Conservation (phyloP, 2,329 filamentous ascomycete genomes). For the Byssothecium circinans region DNA sequence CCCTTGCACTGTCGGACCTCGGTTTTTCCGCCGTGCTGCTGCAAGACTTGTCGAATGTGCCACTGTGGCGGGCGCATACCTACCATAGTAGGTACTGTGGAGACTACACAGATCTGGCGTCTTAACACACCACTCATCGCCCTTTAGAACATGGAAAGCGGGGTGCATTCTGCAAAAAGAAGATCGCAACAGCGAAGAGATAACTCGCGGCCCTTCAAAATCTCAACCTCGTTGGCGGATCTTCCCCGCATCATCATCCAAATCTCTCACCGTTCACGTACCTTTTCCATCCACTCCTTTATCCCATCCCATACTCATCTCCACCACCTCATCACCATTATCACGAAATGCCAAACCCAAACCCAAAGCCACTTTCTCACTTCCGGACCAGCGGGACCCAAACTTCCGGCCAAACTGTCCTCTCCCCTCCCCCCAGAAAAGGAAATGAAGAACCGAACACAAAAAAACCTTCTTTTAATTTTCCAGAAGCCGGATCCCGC, state of each 20-base stretch:
- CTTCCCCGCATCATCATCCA: neutral
- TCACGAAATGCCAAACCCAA: neutral
- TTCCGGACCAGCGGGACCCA: constrained; percentile 1
- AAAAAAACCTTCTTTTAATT: constrained; percentile 4
- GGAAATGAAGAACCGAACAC: too few species aligned
- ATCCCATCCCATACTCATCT: neutral
- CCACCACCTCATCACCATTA: neutral
- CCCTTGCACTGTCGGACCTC: too few species aligned
- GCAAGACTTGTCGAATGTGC: too few species aligned
- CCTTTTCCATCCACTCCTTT: neutral
- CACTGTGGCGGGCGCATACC: too few species aligned
- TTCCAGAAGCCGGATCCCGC: constrained; percentile 6
- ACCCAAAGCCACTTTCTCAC: too few species aligned
- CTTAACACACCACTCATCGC: too few species aligned
- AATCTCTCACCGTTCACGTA: neutral
- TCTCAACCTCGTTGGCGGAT: neutral
- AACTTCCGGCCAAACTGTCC: neutral
- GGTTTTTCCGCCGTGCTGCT: too few species aligned
- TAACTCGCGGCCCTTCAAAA: neutral
- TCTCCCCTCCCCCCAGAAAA: neutral
- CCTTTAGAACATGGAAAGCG: too few species aligned
- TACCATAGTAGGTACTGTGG: too few species aligned
- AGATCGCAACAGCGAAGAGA: too few species aligned
- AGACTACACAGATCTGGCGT: too few species aligned
- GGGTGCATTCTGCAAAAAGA: too few species aligned